These are phyloP conservation scores for Agroathelia rolfsii DNA, from an alignment of 1,284 basidiomycete species.

Conservation along the genomic window DNA sequence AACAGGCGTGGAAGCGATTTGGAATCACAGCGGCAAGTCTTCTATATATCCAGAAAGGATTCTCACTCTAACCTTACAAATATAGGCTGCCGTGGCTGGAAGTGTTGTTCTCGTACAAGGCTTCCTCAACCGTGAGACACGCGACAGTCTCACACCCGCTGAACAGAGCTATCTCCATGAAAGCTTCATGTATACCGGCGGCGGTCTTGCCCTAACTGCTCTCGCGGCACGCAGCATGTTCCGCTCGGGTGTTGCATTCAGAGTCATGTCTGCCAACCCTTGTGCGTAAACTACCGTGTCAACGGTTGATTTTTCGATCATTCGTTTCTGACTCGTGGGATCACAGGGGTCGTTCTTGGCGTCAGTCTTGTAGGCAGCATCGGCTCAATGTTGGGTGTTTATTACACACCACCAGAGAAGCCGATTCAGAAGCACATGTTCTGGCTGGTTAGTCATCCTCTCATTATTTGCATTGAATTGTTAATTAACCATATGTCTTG, in stretches of 20 bases:
- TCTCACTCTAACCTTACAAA: too few species aligned
- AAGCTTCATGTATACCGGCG: conserved; percentile 81
- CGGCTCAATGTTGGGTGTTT: conserved; percentile 71
- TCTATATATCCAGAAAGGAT: too few species aligned
- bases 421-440: conserved; percentile 65
- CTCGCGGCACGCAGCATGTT: conserved; percentile 73
- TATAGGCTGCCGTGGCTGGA: conserved; percentile 58
- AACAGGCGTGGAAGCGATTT: conserved; percentile 37
- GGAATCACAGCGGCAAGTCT: conserved; percentile 38
- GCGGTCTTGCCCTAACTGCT: conserved; percentile 70
- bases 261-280: conserved; percentile 81
- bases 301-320: not conserved
- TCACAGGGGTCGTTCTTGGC: conserved; percentile 71
- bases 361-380: conserved; percentile 72
- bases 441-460: conserved; percentile 50
- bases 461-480: not conserved
- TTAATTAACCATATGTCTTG: conserved; percentile 1
- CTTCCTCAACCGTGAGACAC: conserved; percentile 70
- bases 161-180: conserved; percentile 72
- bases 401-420: conserved; percentile 67
- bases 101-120: conserved; percentile 54
- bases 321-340: conserved; percentile 4
- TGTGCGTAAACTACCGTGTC: too few species aligned
- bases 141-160: conserved; percentile 48
- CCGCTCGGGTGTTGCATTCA: conserved; percentile 61